These are phyloP conservation scores for Botrytis medusae DNA, from an alignment of 2,329 filamentous ascomycete genomes.

Conservation along the genomic window DNA sequence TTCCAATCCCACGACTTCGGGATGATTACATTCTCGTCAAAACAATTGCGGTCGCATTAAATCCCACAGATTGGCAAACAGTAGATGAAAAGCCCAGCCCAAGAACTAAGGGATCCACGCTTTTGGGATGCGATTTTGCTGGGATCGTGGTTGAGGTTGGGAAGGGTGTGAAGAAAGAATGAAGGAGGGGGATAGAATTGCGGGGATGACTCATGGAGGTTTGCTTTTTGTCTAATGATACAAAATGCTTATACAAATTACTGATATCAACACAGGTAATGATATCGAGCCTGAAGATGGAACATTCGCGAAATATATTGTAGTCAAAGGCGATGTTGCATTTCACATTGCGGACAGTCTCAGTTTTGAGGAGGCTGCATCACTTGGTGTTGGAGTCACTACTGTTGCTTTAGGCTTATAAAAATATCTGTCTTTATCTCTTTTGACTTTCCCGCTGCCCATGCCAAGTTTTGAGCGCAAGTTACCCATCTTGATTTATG, in stretches of 20 bases:
- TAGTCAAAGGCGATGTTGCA: constrained; percentile 42
- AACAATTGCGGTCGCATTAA: background rate
- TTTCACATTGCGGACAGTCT: constrained; percentile 47
- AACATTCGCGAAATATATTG: constrained; percentile 32
- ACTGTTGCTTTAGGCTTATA: constrained; percentile 23
- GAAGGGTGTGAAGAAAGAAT: constrained; percentile 27
- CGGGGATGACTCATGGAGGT: constrained; percentile 31
- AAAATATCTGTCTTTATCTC: constrained; percentile 15
- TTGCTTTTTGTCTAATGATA: constrained; percentile 10
- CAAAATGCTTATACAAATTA: background rate
- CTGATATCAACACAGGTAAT: background rate
- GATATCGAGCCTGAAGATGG: constrained; percentile 30
- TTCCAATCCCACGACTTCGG: background rate
- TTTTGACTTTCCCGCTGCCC: background rate
- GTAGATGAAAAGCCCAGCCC: background rate
- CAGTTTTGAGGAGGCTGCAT: constrained; percentile 47
- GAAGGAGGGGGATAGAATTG: constrained; percentile 32
- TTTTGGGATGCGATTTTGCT: constrained; percentile 11
- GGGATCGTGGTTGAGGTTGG: constrained; percentile 25
- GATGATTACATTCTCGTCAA: background rate
- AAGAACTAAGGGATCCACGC: background rate
- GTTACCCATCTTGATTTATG: constrained; percentile 39
- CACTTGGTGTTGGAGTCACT: constrained; percentile 25
- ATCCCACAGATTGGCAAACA: constrained; percentile 5
- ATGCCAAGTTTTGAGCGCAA: background rate